Percentiles rank a stretch among this genome's conserved stretches.
Evolutionary conservation across 2,329 filamentous ascomycete genomes (phyloP).

Genomic region (Cladophialophora chaetospira): DNA sequence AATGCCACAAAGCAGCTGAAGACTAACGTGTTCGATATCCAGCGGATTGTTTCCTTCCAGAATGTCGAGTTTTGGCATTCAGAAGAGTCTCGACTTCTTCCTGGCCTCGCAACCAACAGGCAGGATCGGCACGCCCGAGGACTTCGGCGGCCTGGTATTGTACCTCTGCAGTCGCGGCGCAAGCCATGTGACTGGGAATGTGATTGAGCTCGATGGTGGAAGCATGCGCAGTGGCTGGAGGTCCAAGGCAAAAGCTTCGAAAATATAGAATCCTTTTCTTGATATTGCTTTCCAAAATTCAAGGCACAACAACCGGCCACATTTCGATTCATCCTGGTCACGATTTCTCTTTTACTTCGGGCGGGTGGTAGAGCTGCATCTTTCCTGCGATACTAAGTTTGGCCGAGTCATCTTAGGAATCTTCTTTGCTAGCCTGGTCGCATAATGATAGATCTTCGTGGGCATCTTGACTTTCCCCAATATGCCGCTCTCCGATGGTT

Average conservation of each 20-base stretch:
- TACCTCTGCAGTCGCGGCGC: conserved; percentile 45
- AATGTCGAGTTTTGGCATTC: conserved; percentile 56
- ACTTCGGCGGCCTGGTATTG: conserved; percentile 51
- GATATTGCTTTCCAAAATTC: not conserved
- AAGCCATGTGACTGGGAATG: conserved; percentile 49
- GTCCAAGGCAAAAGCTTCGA: conserved; percentile 34
- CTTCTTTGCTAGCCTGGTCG: no score
- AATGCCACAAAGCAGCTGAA: not conserved
- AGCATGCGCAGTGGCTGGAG: conserved; percentile 47
- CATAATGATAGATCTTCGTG: no score
- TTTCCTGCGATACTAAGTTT: no score
- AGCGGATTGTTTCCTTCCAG: conserved; percentile 53
- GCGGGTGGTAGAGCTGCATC: no score
- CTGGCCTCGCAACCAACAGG: conserved; percentile 50
- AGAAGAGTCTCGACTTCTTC: conserved; percentile 52
- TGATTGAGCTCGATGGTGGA: conserved; percentile 52
- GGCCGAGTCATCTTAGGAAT: no score
- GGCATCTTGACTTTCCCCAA: no score
- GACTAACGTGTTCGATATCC: conserved; percentile 31
- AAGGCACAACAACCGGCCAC: no score
- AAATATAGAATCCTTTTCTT: conserved; percentile 22
- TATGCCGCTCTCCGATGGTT: no score
- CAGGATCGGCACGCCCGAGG: conserved; percentile 51
- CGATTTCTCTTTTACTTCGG: no score
- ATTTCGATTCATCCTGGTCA: no score